Percentiles rank a stretch among this genome's conserved stretches.
Evolutionary conservation across 345 rosid genomes (phyloP).

Genomic region (Citrus cavaleriei): DNA sequence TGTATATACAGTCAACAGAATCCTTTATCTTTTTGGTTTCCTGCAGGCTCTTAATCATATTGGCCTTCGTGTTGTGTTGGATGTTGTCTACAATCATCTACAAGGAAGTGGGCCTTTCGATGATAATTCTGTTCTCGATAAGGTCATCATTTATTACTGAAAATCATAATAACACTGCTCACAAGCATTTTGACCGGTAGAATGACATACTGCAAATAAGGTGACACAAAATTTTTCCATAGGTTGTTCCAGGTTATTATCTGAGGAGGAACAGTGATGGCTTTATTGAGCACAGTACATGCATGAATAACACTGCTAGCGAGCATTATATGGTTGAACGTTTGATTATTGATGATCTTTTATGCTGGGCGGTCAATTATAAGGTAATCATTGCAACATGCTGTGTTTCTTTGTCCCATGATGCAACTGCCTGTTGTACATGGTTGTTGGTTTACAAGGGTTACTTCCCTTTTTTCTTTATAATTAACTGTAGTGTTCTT

Average conservation of each 20-base stretch:
- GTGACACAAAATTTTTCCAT: constrained; percentile 17
- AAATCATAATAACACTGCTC: too few species aligned
- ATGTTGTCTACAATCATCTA: constrained; percentile 95
- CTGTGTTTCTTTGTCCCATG: background rate
- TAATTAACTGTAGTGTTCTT: background rate
- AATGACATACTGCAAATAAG: background rate
- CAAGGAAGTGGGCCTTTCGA: constrained; percentile 80
- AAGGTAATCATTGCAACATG: constrained; percentile 47
- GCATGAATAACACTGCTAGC: constrained; percentile 92
- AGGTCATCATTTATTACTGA: constrained; percentile 39
- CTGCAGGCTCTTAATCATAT: constrained; percentile 61
- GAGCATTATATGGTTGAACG: constrained; percentile 97
- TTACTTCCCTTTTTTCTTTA: background rate
- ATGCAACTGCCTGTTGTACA: background rate
- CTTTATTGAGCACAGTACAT: constrained; percentile 78
- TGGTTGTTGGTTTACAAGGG: background rate
- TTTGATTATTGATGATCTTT: constrained; percentile 77
- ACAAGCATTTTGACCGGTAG: background rate
- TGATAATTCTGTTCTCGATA: constrained; percentile 83
- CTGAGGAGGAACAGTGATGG: constrained; percentile 86
- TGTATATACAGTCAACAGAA: background rate
- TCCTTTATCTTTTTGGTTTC: constrained; percentile 10
- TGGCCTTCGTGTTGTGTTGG: constrained; percentile 77
- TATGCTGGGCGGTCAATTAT: constrained; percentile 76
- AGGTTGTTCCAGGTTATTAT: constrained; percentile 99